These are phyloP conservation scores for Coemansia sp. DNA, from an alignment of 192 early-diverging fungal genomes.

Conservation along the genomic window DNA sequence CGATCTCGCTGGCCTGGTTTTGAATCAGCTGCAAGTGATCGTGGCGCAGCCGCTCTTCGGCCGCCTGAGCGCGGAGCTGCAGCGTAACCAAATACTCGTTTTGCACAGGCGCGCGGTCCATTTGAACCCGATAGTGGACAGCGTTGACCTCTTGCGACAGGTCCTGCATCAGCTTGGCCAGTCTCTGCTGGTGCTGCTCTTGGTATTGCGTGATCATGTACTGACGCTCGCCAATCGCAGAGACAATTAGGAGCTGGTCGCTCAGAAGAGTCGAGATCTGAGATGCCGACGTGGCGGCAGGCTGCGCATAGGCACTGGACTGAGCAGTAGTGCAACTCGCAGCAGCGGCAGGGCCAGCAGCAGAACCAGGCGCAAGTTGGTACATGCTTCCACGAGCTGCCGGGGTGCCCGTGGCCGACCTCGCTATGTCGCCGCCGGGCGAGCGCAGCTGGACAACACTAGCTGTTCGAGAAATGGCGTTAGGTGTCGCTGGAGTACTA, in stretches of 20 bases:
- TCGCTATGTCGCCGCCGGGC: neutral
- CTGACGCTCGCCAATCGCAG: slow-evolving; percentile 41
- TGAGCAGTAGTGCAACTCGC: slow-evolving; percentile 2
- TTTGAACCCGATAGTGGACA: slow-evolving; percentile 40
- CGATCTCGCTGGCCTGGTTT: slow-evolving; percentile 33
- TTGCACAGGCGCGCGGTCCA: slow-evolving; percentile 29
- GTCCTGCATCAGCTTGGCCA: slow-evolving; percentile 49
- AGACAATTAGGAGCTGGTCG: slow-evolving; percentile 41
- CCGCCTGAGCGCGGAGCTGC: slow-evolving; percentile 40
- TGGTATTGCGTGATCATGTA: slow-evolving; percentile 24
- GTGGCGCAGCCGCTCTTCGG: slow-evolving; percentile 24
- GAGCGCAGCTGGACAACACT: slow-evolving; percentile 22
- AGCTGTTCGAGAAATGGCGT: slow-evolving; percentile 30
- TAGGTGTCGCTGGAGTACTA: slow-evolving; percentile 37
- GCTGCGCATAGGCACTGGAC: slow-evolving; percentile 10
- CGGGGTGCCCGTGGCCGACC: slow-evolving; percentile 2
- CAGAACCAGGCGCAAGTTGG: neutral
- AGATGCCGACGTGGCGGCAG: slow-evolving; percentile 30
- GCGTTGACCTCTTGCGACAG: slow-evolving; percentile 44
- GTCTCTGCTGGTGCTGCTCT: slow-evolving; percentile 43
- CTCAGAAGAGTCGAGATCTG: slow-evolving; percentile 42
- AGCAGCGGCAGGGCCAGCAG: neutral
- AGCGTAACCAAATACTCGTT: slow-evolving; percentile 34
- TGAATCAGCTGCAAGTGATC: slow-evolving; percentile 36
- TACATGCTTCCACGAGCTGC: slow-evolving; percentile 12